Conservation (phyloP, 306 rosid species). For the Delonix regia region DNA sequence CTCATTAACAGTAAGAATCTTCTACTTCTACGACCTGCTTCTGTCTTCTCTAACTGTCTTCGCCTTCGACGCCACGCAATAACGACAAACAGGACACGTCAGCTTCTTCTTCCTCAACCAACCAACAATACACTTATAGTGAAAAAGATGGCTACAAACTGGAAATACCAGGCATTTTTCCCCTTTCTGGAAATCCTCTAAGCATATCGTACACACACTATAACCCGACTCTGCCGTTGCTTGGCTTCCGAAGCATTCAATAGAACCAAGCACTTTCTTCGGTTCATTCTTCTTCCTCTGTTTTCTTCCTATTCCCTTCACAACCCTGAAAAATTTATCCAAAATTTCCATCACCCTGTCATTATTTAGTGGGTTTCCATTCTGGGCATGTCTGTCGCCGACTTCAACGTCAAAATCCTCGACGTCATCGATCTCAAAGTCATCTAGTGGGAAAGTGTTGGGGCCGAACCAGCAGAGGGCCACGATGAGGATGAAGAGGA, state of each 20-base stretch:
- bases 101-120: constrained; percentile 49
- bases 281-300: neutral
- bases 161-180: constrained; percentile 50
- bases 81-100: constrained; percentile 66
- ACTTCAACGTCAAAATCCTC: neutral
- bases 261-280: neutral
- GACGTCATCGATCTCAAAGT: neutral
- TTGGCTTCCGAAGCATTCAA: constrained; percentile 7
- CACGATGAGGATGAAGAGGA: neutral
- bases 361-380: neutral
- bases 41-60: neutral
- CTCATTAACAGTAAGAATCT: too few relatives aligned
- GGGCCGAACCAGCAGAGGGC: neutral
- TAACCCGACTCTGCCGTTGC: neutral
- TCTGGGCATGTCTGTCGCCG: neutral
- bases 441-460: neutral
- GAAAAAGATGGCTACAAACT: constrained; percentile 56
- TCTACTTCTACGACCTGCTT: neutral
- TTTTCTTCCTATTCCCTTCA: constrained; percentile 8
- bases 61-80: constrained; percentile 17
- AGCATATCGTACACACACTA: constrained; percentile 56
- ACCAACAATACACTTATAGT: constrained; percentile 46
- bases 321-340: constrained; percentile 18
- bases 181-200: constrained; percentile 52
- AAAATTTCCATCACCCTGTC: constrained; percentile 22